Evolutionary conservation across 139 green algal genomes (phyloP).

Genomic region (Mychonastes homosphaera): DNA sequence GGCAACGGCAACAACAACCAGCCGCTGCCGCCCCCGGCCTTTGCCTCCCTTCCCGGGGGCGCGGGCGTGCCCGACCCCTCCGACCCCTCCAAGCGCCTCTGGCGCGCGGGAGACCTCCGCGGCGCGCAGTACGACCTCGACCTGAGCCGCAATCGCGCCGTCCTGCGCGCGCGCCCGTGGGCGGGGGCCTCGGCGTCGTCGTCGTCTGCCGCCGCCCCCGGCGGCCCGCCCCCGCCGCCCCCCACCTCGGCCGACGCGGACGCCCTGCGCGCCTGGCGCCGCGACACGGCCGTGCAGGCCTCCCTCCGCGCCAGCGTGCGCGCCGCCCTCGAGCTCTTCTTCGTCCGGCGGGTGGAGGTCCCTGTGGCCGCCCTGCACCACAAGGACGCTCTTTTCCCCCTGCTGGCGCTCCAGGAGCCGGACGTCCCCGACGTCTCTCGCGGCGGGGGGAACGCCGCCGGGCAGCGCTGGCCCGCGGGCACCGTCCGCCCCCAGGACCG

Average conservation of each 20-base stretch:
- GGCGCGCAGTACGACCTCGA: not conserved
- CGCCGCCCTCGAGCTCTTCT: conserved; percentile 47
- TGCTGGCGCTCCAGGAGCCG: conserved; percentile 46
- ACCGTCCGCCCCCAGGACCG: conserved; percentile 33
- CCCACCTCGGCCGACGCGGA: too few species aligned
- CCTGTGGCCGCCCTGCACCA: conserved; percentile 54
- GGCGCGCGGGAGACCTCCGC: conserved; percentile 1
- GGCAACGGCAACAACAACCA: too few species aligned
- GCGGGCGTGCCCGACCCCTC: too few species aligned
- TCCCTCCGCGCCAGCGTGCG: conserved; percentile 32
- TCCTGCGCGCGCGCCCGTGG: conserved; percentile 7
- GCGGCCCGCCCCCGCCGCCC: too few species aligned
- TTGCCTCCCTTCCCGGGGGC: too few species aligned
- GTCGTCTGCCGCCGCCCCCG: too few species aligned
- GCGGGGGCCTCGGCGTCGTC: too few species aligned
- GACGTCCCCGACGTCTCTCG: conserved; percentile 35
- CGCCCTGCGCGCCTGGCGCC: conserved; percentile 25
- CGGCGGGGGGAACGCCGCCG: not conserved
- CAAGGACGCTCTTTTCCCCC: conserved; percentile 58
- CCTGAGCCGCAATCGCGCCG: not conserved
- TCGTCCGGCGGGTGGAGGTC: conserved; percentile 36
- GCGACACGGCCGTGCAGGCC: conserved; percentile 28
- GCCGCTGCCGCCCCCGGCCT: too few species aligned
- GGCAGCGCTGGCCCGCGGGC: conserved; percentile 14
- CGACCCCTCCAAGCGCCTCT: too few species aligned